Evolutionary conservation across 1,139 yeast species (phyloP).

Genomic region (Yamadazyma taylorii): DNA sequence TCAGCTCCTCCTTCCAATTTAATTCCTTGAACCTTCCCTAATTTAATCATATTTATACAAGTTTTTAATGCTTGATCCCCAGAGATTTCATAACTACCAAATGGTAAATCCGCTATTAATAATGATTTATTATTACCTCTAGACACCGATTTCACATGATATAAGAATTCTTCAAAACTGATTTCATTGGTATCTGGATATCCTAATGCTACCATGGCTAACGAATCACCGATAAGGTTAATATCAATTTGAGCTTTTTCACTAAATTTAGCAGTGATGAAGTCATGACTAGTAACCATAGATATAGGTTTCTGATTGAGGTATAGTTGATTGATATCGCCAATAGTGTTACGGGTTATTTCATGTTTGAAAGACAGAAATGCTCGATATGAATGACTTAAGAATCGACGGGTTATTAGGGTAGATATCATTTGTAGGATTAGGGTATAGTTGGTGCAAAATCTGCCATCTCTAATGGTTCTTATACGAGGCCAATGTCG

Average conservation of each 20-base stretch:
- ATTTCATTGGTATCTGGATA: slow-evolving; percentile 74
- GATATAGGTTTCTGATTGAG: slow-evolving; percentile 54
- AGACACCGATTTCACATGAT: slow-evolving; percentile 72
- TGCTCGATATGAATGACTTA: slow-evolving; percentile 1
- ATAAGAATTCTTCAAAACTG: slow-evolving; percentile 73
- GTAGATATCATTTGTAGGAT: no score
- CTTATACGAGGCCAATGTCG: no score
- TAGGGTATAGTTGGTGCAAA: no score
- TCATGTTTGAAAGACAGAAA: slow-evolving; percentile 15
- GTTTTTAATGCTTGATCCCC: slow-evolving; percentile 63
- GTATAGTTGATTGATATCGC: slow-evolving; percentile 46
- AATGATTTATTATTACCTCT: slow-evolving; percentile 69
- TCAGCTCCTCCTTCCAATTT: slow-evolving; percentile 88
- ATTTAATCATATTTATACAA: slow-evolving; percentile 60
- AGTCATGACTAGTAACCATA: slow-evolving; percentile 86
- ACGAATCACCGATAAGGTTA: slow-evolving; percentile 83
- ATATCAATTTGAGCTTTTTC: slow-evolving; percentile 70
- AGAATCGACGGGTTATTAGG: slow-evolving; percentile 1
- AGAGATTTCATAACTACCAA: slow-evolving; percentile 77
- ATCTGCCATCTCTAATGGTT: no score
- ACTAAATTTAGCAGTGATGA: slow-evolving; percentile 71
- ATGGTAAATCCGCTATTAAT: slow-evolving; percentile 85
- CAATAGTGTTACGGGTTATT: slow-evolving; percentile 29
- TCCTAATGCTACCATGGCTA: slow-evolving; percentile 91
- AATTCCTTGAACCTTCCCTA: slow-evolving; percentile 70